phyloP scores from a whole-genome alignment of 352 stramenopile species.

The Globisporangium megalacanthum region DNA sequence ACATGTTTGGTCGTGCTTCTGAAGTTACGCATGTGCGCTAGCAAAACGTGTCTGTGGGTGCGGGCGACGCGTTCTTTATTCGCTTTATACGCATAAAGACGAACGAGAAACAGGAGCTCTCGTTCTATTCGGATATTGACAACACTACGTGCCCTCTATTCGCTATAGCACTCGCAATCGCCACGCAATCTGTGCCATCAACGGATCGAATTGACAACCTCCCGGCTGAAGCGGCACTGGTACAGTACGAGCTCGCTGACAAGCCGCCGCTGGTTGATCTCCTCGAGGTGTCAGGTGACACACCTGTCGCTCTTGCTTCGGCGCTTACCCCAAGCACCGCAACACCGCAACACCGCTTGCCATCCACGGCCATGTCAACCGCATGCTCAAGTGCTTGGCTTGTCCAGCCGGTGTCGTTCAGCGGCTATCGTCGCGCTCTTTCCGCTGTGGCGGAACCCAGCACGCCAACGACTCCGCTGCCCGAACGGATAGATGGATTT shows the following conservation, averaged over 20 bases:
- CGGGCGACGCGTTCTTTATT: not conserved
- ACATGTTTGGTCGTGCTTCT: not conserved
- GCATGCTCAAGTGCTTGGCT: constrained; percentile 12
- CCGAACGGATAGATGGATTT: not conserved
- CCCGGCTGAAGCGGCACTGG: not conserved
- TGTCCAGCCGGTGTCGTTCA: not conserved
- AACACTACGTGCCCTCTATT: not conserved
- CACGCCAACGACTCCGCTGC: not conserved
- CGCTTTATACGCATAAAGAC: not conserved
- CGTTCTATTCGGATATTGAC: not conserved
- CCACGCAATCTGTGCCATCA: not conserved
- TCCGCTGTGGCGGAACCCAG: constrained; percentile 7
- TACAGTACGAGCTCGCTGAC: not conserved
- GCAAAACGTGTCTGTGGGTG: not conserved
- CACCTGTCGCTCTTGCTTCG: too few relatives aligned
- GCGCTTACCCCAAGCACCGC: not conserved
- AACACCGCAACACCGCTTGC: not conserved
- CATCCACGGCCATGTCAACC: constrained; percentile 20
- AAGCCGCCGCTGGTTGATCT: not conserved
- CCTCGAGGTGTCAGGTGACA: too few relatives aligned
- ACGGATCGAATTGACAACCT: not conserved
- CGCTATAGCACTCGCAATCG: not conserved
- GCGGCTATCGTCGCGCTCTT: constrained; percentile 18
- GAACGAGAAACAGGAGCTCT: not conserved
- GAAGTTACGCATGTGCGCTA: not conserved